Conservation (phyloP, 805 yeast genomes). For the Starmerella floris region DNA sequence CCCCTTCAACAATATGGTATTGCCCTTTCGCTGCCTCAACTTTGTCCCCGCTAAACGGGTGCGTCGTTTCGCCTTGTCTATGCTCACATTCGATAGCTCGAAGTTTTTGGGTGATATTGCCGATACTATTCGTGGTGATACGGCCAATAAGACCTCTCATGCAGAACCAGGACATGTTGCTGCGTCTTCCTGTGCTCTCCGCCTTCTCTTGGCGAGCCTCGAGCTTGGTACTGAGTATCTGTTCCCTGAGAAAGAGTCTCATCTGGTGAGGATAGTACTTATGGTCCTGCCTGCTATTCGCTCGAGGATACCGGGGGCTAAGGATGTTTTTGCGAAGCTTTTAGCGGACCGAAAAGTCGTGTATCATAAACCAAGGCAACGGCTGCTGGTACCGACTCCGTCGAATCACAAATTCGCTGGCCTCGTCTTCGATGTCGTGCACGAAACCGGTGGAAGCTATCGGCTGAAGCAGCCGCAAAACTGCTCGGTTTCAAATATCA, state of each 20-base stretch:
- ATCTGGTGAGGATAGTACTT: conserved; percentile 5
- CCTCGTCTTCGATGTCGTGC: conserved; percentile 6
- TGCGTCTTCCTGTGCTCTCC: neutral
- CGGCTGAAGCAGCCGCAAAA: conserved; percentile 1
- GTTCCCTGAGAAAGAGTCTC: conserved; percentile 7
- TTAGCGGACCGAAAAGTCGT: conserved; percentile 3
- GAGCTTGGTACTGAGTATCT: neutral
- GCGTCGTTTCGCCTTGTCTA: conserved; percentile 1
- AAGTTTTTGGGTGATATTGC: conserved; percentile 4
- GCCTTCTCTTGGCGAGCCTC: conserved; percentile 4
- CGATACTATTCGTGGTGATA: neutral
- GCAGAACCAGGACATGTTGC: too few relatives aligned
- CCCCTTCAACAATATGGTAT: neutral
- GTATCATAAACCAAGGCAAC: conserved; percentile 11
- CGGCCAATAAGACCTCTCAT: too few relatives aligned
- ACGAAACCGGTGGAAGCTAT: neutral
- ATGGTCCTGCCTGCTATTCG: conserved; percentile 3
- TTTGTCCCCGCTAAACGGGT: neutral
- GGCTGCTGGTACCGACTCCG: conserved; percentile 12
- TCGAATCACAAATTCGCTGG: conserved; percentile 2
- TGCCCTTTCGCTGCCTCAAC: conserved; percentile 5
- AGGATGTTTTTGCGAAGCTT: conserved; percentile 9
- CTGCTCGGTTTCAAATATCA: neutral
- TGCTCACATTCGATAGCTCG: neutral
- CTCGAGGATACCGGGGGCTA: conserved; percentile 3